phyloP scores from a whole-genome alignment of 306 rosid genomes.

The Prunus dulcis region DNA sequence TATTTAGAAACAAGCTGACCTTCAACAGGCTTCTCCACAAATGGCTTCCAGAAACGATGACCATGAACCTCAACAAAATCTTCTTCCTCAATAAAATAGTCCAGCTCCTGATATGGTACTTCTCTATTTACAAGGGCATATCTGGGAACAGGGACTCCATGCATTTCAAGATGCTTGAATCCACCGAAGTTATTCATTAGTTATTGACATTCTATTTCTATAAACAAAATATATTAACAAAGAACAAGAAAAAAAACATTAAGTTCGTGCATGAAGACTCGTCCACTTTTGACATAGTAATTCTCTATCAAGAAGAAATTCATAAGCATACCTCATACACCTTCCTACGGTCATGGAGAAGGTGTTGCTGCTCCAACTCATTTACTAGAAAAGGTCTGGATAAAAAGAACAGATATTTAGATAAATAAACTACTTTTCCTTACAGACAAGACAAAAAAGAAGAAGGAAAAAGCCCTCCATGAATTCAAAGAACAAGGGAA shows the following conservation, averaged over 20 bases:
- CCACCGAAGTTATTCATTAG: constrained; percentile 38
- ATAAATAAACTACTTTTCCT: constrained; percentile 24
- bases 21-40: constrained; percentile 96
- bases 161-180: constrained; percentile 74
- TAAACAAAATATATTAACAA: constrained; percentile 12
- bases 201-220: constrained; percentile 9
- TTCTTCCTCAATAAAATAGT: constrained; percentile 89
- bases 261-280: neutral
- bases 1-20: constrained; percentile 55
- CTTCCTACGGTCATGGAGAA: constrained; percentile 93
- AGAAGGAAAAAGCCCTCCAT: neutral
- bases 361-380: constrained; percentile 91
- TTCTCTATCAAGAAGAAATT: constrained; percentile 4
- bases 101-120: constrained; percentile 67
- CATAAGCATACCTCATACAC: constrained; percentile 73
- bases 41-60: constrained; percentile 86
- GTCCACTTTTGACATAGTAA: neutral
- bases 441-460: neutral
- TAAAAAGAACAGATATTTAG: constrained; percentile 32
- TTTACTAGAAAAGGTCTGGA: constrained; percentile 89
- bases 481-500: neutral
- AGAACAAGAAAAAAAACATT: constrained; percentile 21
- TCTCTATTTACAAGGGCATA: constrained; percentile 94
- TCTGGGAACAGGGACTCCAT: constrained; percentile 86
- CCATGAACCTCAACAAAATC: constrained; percentile 95